Evolutionary conservation across 306 rosid genomes (phyloP), one percentile per base, ranked within the genome.

Genomic region (Crataegus laevigata): DNA sequence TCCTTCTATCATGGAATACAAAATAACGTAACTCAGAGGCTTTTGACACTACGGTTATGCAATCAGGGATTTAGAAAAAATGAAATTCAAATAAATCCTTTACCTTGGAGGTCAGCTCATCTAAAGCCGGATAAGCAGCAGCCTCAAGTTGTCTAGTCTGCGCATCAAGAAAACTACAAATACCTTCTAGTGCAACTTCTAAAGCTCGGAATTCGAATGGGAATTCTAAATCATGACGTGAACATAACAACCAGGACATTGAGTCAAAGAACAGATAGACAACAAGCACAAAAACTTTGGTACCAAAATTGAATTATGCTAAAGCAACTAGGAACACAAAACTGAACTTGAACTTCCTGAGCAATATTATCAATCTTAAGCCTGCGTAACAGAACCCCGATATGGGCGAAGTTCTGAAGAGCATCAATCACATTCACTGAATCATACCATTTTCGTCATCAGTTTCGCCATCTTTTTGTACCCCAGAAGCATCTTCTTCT

Each of bases 131-230:
- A 85, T 91, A 91, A 77, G 90, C 84, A 75, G 64, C 85, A 17
- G 80, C 71, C 82, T 91, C 97, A 32, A 91, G 82, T 42, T 87
- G 91, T 69, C 79, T 87, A 15, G 97, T 84, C 40, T 89, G 79
- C 47, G 92, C 91, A 52, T 91, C 94, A 58, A 91, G 97, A 78
- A 80, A 86, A 73, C 91, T 89, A 76, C 97, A 91, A 75, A 87
- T 87, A 72, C 85, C 91, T 60, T 89, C 97, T 21, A 91, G 77
- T 47, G 84, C 75, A 76, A 89, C 94, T 85, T 91, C 97, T 58
- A 91, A 83, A 30, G 88, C 91, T 69, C 87, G 88, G 69, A 91
- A 86, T 82, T 91, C 97, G 71, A 91, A 91, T n/a, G 97, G 97
- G 79, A 87, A 89, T 68, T 89, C 97, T 91, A 74, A 75, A 60